Base-by-base conservation (phyloP, 441 rosid species). In the Dalechampia spathulata region DNA sequence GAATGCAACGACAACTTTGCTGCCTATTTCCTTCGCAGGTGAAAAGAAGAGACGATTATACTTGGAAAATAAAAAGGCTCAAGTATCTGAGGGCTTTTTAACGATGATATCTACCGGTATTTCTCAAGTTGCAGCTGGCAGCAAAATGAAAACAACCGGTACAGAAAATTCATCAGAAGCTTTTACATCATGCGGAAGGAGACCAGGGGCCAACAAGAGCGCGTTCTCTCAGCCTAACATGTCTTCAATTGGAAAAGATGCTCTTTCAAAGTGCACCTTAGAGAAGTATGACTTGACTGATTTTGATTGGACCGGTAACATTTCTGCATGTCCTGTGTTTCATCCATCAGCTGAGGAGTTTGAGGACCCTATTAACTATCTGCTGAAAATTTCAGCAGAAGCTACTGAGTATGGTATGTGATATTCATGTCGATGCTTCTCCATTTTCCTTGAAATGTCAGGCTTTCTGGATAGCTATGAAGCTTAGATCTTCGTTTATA, bases 311-410 rank as follows among this genome's bases (percentile, higher is more conserved):
- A 82, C 77, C 36, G 82, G 80, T 37, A 75, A 64, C 60, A 73
- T 89, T 68, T 84, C 86, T 23, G 90, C 78, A 42, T 89, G 96
- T 67, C 95, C 96, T 59, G 90, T 89, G n/a, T 86, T 78, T 71
- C 49, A 61, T 65, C 95, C 95, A 34, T 73, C 92, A 13, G 79
- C 68, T 64, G 90, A 80, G 49, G 92, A 89, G 75, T 86, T 89
- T 69, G 80, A 76, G 66, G 96, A 89, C 68, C 96, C 96, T 66
- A 65, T 89, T 71, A 76, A 70, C 65, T 89, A 82, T 71, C 58
- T 89, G 75, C 83, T 78, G 70, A 80, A 77, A 80, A 86, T 89
- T 57, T 86, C 80, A 49, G 86, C 92, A 28, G 88, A 82, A 62
- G 96, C 95, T 71, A 86, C 96, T 6, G 76, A 69, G 75, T 83